Percentiles rank a stretch among this genome's conserved stretches.
Conservation (phyloP, 2,329 filamentous ascomycete species). For the Samsoniella hepiali region DNA sequence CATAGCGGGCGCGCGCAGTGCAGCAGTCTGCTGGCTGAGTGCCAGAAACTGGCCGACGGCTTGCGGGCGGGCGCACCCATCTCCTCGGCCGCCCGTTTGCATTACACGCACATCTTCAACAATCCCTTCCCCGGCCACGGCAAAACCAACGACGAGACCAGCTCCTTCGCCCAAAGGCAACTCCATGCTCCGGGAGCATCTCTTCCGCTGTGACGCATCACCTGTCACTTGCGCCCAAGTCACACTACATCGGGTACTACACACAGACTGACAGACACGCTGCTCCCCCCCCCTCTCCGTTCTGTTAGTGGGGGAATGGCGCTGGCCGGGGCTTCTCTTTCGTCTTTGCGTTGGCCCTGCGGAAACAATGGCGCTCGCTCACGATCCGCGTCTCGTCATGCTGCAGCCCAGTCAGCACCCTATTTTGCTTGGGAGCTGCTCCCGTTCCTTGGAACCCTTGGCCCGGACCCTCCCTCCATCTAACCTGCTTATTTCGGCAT, state of each 20-base stretch:
- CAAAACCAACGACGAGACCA: not conserved
- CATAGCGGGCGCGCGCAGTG: conserved; percentile 1
- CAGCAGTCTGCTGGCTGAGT: not conserved
- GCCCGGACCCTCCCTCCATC: not conserved
- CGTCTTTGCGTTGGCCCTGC: not conserved
- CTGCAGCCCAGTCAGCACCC: not conserved
- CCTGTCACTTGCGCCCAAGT: not conserved
- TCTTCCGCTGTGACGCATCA: not conserved
- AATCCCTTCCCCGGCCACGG: not conserved
- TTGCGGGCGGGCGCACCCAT: not conserved
- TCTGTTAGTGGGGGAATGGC: not conserved
- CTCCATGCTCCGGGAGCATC: not conserved
- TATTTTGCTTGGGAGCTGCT: not conserved
- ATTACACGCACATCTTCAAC: not conserved
- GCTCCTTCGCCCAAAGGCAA: not conserved
- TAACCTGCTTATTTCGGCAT: not conserved
- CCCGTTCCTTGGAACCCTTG: not conserved
- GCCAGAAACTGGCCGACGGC: not conserved
- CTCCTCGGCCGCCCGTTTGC: not conserved
- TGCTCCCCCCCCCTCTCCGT: not conserved
- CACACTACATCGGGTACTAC: not conserved
- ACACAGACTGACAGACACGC: not conserved
- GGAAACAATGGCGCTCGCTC: conserved; percentile 3
- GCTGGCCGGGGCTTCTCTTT: not conserved
- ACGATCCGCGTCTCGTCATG: not conserved